Evolutionary conservation across 2,329 filamentous ascomycete species (phyloP).

Genomic region (Myotisia sp.): DNA sequence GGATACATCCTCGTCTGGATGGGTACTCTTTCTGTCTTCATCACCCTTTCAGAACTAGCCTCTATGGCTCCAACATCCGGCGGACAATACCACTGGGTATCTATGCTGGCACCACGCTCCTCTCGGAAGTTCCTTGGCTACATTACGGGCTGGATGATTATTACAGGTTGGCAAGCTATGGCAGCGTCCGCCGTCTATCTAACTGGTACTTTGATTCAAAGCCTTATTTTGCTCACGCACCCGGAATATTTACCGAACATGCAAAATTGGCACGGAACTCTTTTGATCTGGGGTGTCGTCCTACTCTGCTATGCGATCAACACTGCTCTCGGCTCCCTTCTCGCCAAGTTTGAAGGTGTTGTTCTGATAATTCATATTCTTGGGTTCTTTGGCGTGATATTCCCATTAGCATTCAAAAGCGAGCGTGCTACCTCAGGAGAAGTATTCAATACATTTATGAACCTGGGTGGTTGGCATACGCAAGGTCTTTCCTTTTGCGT

Average conservation of each 20-base stretch:
- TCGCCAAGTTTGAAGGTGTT: conserved; percentile 20
- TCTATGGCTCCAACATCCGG: conserved; percentile 33
- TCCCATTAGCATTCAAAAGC: conserved; percentile 25
- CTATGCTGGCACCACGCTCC: conserved; percentile 29
- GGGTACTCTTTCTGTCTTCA: conserved; percentile 24
- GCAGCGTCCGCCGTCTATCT: conserved; percentile 16
- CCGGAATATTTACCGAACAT: conserved; percentile 18
- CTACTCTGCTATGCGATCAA: conserved; percentile 17
- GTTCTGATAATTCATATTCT: conserved; percentile 26
- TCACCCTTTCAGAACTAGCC: conserved; percentile 29
- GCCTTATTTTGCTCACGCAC: conserved; percentile 19
- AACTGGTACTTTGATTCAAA: conserved; percentile 22
- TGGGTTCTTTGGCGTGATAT: conserved; percentile 31
- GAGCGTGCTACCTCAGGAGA: conserved; percentile 1
- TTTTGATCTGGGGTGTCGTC: conserved; percentile 26
- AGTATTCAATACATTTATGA: conserved; percentile 4
- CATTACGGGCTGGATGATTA: conserved; percentile 20
- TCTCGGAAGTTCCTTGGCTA: conserved; percentile 34
- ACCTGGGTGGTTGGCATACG: conserved; percentile 3
- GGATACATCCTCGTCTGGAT: conserved; percentile 21
- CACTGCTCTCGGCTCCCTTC: conserved; percentile 14
- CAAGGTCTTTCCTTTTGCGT: conserved; percentile 1
- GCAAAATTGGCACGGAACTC: conserved; percentile 25
- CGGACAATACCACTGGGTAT: conserved; percentile 31
- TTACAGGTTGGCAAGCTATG: conserved; percentile 20